phyloP scores from a whole-genome alignment of 2,329 filamentous ascomycete genomes.

The Fusarium begoniae region DNA sequence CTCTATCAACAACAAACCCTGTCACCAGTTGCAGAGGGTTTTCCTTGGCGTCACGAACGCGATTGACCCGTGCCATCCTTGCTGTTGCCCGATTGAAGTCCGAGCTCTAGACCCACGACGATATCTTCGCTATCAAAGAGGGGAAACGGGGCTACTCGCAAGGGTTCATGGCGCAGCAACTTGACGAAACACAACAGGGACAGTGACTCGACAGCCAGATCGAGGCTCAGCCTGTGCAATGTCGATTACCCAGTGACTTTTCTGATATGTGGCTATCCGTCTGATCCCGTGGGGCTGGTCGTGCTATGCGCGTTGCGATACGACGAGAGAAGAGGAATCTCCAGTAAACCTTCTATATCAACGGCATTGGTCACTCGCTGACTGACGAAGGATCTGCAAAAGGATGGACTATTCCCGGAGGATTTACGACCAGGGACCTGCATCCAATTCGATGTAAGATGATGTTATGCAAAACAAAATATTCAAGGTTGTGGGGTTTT shows the following conservation, averaged over 20 bases:
- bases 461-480: constrained; percentile 18
- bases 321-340: constrained; percentile 16
- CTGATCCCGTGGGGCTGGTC: constrained; percentile 19
- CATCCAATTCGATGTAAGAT: constrained; percentile 18
- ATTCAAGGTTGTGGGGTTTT: constrained; percentile 20
- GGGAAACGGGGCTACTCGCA: constrained; percentile 20
- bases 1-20: constrained; percentile 12
- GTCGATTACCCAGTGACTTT: constrained; percentile 29
- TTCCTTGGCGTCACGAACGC: constrained; percentile 11
- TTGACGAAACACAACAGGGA: background rate
- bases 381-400: constrained; percentile 31
- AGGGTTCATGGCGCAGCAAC: constrained; percentile 19
- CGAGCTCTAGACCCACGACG: constrained; percentile 30
- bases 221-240: constrained; percentile 4
- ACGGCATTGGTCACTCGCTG: constrained; percentile 17
- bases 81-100: constrained; percentile 31
- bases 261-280: constrained; percentile 34
- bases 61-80: constrained; percentile 24
- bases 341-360: constrained; percentile 14
- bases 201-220: constrained; percentile 5
- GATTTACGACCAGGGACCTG: constrained; percentile 39
- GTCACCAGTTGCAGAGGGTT: background rate
- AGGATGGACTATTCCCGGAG: constrained; percentile 17
- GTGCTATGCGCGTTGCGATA: constrained; percentile 3
- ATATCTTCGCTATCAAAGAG: constrained; percentile 23